Evolutionary conservation across 495 filamentous ascomycete species (phyloP), one percentile per base, ranked within the genome.

Genomic region (Trichoderma parareesei): DNA sequence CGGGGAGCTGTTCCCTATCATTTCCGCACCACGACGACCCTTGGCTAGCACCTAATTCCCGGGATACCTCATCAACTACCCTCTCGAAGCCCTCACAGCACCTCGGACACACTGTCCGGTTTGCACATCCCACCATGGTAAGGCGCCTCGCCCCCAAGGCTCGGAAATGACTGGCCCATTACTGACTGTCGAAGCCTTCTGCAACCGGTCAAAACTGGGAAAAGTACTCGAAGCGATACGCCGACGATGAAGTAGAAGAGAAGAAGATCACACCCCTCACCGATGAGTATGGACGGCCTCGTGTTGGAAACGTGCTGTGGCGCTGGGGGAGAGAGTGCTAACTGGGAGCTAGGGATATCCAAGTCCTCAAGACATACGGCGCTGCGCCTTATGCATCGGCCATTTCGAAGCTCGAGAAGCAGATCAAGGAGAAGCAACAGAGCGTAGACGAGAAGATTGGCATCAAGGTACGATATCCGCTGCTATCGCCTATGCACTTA

Each of bases 321-420:
- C 37, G 18, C 64, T 61, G 18, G 63, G 10, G 35, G 46, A 59
- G 27, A 27, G 40, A 41, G 11, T 41, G 61, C 75, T 81, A 65
- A 79, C 73, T n/a, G 10, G 20, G 16, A 48, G 38, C 65, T 72
- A 98, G 93, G 77, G 94, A 98, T 79, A 98, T 98, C 72, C 91
- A 95, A 82, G 94, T 98, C 70, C 89, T 98, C 62, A 98, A 98
- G 81, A 98, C 93, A 65, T 98, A 98, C 79, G 95, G 95, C 70
- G 93, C 94, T 38, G 94, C 94, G 49, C 95, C 94, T 18, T 98
- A 98, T 74, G 92, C 90, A 60, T 88, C 90, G 37, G 87, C 89
- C 64, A 77, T 98, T 69, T 96, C 96, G 85, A 92, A 91, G 78
- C 87, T 98, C 65, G 95, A 98, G 75, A 93, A 97, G 76, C 89